Conservation (phyloP, 2,329 filamentous ascomycete species). For the Lecanosticta acicola region DNA sequence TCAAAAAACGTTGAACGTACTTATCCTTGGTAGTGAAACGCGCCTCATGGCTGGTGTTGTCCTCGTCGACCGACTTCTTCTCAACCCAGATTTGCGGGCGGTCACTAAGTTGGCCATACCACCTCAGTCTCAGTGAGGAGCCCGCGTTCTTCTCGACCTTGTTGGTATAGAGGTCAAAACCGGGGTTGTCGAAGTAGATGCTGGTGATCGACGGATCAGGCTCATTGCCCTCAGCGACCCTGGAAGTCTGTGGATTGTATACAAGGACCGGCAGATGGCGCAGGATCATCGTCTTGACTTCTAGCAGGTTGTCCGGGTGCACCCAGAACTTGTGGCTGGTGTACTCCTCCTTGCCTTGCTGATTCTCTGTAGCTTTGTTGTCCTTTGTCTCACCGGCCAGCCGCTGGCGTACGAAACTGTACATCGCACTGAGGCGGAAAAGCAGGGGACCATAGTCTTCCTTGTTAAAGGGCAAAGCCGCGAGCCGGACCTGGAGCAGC, state of each 20-base stretch:
- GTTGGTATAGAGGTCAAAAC: constrained; percentile 77
- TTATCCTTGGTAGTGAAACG: constrained; percentile 88
- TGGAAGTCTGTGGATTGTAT: constrained; percentile 82
- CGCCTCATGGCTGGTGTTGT: constrained; percentile 70
- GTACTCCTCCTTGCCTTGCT: constrained; percentile 28
- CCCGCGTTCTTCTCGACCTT: constrained; percentile 77
- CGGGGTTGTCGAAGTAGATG: constrained; percentile 86
- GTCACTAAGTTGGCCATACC: constrained; percentile 79
- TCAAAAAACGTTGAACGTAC: constrained; percentile 80
- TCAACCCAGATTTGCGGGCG: constrained; percentile 79
- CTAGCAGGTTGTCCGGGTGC: constrained; percentile 87
- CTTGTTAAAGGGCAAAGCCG: constrained; percentile 88
- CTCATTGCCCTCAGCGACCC: constrained; percentile 70
- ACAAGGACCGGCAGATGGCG: constrained; percentile 85
- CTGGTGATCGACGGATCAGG: constrained; percentile 87
- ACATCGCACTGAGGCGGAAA: constrained; percentile 86
- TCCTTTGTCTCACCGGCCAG: constrained; percentile 52
- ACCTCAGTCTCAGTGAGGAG: constrained; percentile 77
- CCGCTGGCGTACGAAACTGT: constrained; percentile 84
- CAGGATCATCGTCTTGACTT: constrained; percentile 93
- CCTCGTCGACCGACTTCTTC: constrained; percentile 77
- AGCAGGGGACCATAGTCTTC: constrained; percentile 88
- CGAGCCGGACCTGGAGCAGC: constrained; percentile 82
- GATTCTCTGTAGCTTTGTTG: constrained; percentile 16
- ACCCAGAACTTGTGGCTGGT: constrained; percentile 64